These are phyloP conservation scores for Rubia peregrina DNA, from an alignment of 305 asterid species.

Conservation along the genomic window DNA sequence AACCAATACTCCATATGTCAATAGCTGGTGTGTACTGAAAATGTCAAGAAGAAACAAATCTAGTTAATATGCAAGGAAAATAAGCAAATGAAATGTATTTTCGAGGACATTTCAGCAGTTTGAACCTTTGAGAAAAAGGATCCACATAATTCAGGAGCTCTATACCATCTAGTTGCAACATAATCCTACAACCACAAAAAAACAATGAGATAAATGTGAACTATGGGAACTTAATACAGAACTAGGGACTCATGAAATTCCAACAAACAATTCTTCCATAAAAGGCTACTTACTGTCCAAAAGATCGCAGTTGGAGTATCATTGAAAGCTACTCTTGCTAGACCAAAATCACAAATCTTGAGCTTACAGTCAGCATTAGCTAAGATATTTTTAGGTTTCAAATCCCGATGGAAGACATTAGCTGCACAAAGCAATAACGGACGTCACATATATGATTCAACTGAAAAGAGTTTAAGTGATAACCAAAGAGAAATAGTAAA, in stretches of 20 bases:
- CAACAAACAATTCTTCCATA: background rate
- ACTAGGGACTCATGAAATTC: background rate
- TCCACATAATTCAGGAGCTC: slow-evolving; percentile 93
- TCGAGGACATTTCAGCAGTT: background rate
- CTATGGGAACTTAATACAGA: background rate
- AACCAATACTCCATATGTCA: slow-evolving; percentile 93
- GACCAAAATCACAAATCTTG: slow-evolving; percentile 91
- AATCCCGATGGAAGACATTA: slow-evolving; percentile 85
- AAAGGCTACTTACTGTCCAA: slow-evolving; percentile 69
- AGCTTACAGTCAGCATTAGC: slow-evolving; percentile 95
- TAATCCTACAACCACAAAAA: slow-evolving; percentile 49
- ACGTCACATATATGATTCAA: slow-evolving; percentile 5
- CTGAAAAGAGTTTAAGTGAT: background rate
- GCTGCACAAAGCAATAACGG: slow-evolving; percentile 42
- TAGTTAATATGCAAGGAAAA: slow-evolving; percentile 8
- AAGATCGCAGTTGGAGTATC: slow-evolving; percentile 95
- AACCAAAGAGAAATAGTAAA: slow-evolving; percentile 4
- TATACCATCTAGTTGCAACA: slow-evolving; percentile 92
- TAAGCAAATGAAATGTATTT: background rate
- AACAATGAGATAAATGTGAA: background rate
- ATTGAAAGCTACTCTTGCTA: slow-evolving; percentile 94
- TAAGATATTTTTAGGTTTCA: slow-evolving; percentile 86
- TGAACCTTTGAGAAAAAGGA: slow-evolving; percentile 93
- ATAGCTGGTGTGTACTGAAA: slow-evolving; percentile 93
- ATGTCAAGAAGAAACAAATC: slow-evolving; percentile 8